Evolutionary conservation across 1,139 yeast species (phyloP), one percentile per base, ranked within the genome.

Genomic region (Suhomyces panamericanus): DNA sequence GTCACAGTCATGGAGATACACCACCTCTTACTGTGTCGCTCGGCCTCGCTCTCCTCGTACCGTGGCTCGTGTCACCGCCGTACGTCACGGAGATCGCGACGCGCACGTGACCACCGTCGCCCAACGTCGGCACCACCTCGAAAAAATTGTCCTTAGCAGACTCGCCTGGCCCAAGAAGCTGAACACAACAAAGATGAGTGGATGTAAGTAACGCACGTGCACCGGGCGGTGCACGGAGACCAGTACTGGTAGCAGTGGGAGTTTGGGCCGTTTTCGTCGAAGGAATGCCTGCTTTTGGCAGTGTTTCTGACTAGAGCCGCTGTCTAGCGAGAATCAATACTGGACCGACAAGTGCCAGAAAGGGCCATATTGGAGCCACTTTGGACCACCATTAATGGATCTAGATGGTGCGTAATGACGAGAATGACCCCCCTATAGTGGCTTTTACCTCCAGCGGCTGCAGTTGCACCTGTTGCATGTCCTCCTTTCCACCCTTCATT

Each of bases 171-270:
- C 37, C 35, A 53, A 28, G 24, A 41, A 20, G 36, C 36, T 34
- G 36, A 34, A 34, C 20, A 32, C 32, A 41, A 13, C 39, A 13
- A 42, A 42, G 38, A 59, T 62, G 66, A 59, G 64, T 60, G 65
- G 66, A 56, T 62, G 65, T 62, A 62, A 47, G 66, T 60, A 14
- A 11, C 10, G 12, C 13, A 9, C 10, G 9, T 27, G 14, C 26
- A 12, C 29, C 11, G 15, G 3, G 4, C 13, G 29, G 9, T 5
- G 13, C 4, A 2, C 4, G 8, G 17, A 5, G 28, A n/a, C 29
- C 6, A 17, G 12, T 3, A 8, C 29, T 9, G 16, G 12, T 4
- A 3, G 7, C 20, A 4, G n/a, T 6, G 15, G 12, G 6, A 24
- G n/a, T 34, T 22, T 22, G 29, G 36, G 6, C 16, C 12, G 8